Base-by-base conservation (phyloP, 2,329 filamentous ascomycete genomes). In the Cladorrhinum sp. region DNA sequence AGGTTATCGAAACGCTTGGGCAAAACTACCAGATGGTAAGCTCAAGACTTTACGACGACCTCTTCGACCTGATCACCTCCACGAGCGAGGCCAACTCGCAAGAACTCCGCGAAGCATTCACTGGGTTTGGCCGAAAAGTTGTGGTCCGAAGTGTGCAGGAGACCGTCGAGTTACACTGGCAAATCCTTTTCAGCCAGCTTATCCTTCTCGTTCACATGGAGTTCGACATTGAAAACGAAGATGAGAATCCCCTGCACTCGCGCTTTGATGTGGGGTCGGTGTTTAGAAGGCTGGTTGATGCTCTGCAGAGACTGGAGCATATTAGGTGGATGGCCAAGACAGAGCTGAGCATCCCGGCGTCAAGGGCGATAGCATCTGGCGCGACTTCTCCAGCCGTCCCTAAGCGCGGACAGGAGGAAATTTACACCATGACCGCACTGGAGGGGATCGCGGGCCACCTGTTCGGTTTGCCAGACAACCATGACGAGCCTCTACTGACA, bases 121-220 rank as follows among this genome's bases (percentile, higher is more conserved):
- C 91, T 0, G 83, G 87, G 49, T 92, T 94, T 71, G 94, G 94
- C 18, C 84, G 86, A 46, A 90, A 86, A 66, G 77, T 92, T 1
- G 79, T 92, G 14, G 84, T 96, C 10, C 87, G 87, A 63, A 88
- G 91, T 6, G 86, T 90, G 0, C 89, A 94, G 70, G 92, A 98
- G 71, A 88, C 85, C 12, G 83, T 95, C 6, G 82, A 89, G 55
- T 76, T 91, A 30, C 88, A 90, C 62, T 87, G 87, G 76, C 85
- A 85, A 62, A 80, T 95, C 8, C 86, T 96, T 55, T 86, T 96
- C 64, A 92, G 94, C 70, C 84, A 98, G 61, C 78, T 98, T 2
- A 82, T 95, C 2, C 81, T 99, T 6, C 80, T 96, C 16, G 83
- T 95, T 9, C 92, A 97, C 73, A 89, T 98, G 81, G 89, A 95